Percentiles rank a stretch among this genome's conserved stretches.
phyloP scores from a whole-genome alignment of 2,329 filamentous ascomycete genomes.

The Apiospora malaysiana region DNA sequence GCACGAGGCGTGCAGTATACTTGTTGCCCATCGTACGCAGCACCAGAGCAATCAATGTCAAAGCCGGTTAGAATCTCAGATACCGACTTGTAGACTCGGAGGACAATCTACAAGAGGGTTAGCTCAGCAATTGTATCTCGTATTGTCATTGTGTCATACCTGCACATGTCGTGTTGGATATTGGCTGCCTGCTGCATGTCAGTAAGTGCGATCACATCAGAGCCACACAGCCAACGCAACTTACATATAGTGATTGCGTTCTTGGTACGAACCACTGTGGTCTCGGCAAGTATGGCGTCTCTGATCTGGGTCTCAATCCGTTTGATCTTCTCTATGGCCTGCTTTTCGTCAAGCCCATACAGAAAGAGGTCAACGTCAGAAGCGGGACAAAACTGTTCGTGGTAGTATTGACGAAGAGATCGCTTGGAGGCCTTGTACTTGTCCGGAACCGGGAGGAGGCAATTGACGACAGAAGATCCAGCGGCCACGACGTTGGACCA shows the following conservation, averaged over 20 bases:
- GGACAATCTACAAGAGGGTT: conserved; percentile 69
- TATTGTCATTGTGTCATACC: conserved; percentile 41
- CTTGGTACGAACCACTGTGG: conserved; percentile 83
- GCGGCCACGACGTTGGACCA: conserved; percentile 85
- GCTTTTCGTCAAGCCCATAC: conserved; percentile 77
- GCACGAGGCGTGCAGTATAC: conserved; percentile 82
- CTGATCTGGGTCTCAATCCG: conserved; percentile 78
- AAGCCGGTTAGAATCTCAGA: conserved; percentile 88
- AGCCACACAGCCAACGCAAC: conserved; percentile 13
- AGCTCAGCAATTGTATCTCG: conserved; percentile 24
- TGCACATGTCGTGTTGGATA: conserved; percentile 84
- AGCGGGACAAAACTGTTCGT: conserved; percentile 79
- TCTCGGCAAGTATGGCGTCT: conserved; percentile 81
- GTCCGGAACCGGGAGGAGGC: conserved; percentile 72
- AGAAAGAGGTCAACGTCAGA: conserved; percentile 89
- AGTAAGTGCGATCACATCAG: background rate
- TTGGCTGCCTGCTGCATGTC: conserved; percentile 62
- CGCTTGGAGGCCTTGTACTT: conserved; percentile 67
- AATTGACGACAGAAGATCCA: conserved; percentile 81
- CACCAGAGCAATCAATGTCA: conserved; percentile 84
- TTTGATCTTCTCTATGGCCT: conserved; percentile 83
- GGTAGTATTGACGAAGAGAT: conserved; percentile 74
- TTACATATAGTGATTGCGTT: conserved; percentile 79
- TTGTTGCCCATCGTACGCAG: conserved; percentile 79
- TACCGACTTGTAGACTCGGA: conserved; percentile 83